Conservation (phyloP, 805 yeast species). For the Pichia insulana region DNA sequence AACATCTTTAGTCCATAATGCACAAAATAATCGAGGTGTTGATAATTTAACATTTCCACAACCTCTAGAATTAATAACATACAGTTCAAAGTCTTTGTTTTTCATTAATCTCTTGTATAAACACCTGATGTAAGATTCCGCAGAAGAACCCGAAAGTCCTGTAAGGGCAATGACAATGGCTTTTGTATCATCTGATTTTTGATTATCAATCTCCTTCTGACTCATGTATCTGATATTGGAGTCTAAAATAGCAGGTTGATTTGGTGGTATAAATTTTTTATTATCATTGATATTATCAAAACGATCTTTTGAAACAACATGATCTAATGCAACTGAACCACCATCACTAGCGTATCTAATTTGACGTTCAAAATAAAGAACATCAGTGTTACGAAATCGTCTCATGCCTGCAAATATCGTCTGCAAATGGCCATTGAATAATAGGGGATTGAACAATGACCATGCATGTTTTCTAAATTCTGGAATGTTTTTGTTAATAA, state of each 20-base stretch:
- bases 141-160: constrained; percentile 83
- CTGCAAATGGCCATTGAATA: constrained; percentile 70
- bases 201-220: constrained; percentile 33
- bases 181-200: constrained; percentile 25
- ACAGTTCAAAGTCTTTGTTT: constrained; percentile 44
- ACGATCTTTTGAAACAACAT: constrained; percentile 40
- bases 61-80: constrained; percentile 68
- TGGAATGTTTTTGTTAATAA: constrained; percentile 26
- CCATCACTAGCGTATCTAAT: constrained; percentile 51
- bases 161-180: constrained; percentile 64
- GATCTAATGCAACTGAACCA: constrained; percentile 69
- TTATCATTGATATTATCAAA: constrained; percentile 14
- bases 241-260: constrained; percentile 34
- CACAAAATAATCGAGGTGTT: constrained; percentile 62
- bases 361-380: constrained; percentile 68
- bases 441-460: constrained; percentile 51
- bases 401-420: constrained; percentile 60
- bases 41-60: constrained; percentile 65
- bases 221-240: constrained; percentile 46
- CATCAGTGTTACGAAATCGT: constrained; percentile 41
- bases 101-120: constrained; percentile 33
- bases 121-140: constrained; percentile 65
- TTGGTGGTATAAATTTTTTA: constrained; percentile 26
- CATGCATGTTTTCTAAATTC: constrained; percentile 39
- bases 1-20: constrained; percentile 64